These are phyloP conservation scores for Juncus effusus DNA, from an alignment of 176 grass and related monocot genomes.

Conservation along the genomic window DNA sequence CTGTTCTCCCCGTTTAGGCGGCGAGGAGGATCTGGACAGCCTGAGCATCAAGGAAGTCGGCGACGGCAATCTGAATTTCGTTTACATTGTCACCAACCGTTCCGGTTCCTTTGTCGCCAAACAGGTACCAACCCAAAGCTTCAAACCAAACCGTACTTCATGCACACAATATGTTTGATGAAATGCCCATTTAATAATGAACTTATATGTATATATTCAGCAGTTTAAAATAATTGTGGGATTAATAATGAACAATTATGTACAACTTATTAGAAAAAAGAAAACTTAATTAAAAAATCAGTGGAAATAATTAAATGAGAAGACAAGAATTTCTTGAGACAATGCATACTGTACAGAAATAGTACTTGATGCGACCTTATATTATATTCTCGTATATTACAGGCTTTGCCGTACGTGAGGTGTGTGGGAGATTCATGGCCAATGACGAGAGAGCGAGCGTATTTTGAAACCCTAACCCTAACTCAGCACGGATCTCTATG, in stretches of 20 bases:
- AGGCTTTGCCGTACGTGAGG: slow-evolving; percentile 89
- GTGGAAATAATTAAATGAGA: no score
- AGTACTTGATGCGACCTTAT: no score
- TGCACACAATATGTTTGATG: not conserved
- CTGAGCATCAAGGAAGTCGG: slow-evolving; percentile 78
- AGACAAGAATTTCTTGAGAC: not conserved
- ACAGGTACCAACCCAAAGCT: slow-evolving; percentile 39
- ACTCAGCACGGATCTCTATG: slow-evolving; percentile 58
- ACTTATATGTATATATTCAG: no score
- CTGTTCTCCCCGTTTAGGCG: slow-evolving; percentile 52
- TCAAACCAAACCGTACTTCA: not conserved
- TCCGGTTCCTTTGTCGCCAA: slow-evolving; percentile 79
- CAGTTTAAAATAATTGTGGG: no score
- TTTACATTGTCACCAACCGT: slow-evolving; percentile 69
- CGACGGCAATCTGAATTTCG: slow-evolving; percentile 98
- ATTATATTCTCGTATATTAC: not conserved
- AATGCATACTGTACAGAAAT: no score
- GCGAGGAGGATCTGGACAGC: slow-evolving; percentile 28
- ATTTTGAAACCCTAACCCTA: slow-evolving; percentile 71
- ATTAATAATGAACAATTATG: no score
- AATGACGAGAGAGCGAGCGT: slow-evolving; percentile 83
- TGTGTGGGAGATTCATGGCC: slow-evolving; percentile 76
- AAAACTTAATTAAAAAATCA: no score
- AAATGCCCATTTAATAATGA: not conserved
- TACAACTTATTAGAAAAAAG: not conserved